phyloP scores from a whole-genome alignment of 192 early-diverging fungal species.

The Backusella circina region DNA sequence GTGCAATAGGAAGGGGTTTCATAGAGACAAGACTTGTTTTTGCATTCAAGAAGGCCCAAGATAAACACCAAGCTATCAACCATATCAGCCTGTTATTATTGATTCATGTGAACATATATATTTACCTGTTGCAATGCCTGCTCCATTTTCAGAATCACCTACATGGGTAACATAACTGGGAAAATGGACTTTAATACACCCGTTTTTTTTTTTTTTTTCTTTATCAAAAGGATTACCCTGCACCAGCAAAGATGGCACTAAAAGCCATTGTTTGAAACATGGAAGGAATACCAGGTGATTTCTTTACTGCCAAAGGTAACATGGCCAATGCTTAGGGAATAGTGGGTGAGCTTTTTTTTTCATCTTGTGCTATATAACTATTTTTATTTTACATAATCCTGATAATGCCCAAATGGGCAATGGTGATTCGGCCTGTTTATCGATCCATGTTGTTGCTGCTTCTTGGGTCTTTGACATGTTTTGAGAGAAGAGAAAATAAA shows the following conservation, averaged over 20 bases:
- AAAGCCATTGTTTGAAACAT: constrained; percentile 32
- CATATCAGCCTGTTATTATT: too few species aligned
- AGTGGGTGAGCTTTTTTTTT: not conserved
- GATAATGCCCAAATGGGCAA: constrained; percentile 27
- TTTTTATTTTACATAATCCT: constrained; percentile 15
- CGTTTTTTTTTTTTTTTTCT: not conserved
- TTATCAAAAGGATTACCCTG: constrained; percentile 28
- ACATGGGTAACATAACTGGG: constrained; percentile 25
- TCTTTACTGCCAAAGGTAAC: constrained; percentile 24
- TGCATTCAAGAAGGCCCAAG: constrained; percentile 35
- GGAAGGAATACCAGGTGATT: constrained; percentile 32
- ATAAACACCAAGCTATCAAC: constrained; percentile 42
- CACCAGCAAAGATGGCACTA: constrained; percentile 29
- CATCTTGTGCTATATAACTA: too few species aligned
- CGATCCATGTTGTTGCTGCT: constrained; percentile 2
- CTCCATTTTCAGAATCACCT: constrained; percentile 37
- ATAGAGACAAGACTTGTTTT: constrained; percentile 11
- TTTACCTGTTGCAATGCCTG: constrained; percentile 41
- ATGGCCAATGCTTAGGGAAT: constrained; percentile 14
- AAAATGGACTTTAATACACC: not conserved
- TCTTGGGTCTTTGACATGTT: constrained; percentile 10
- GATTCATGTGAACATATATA: too few species aligned
- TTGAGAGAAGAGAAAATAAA: not conserved
- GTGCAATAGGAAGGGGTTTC: constrained; percentile 23
- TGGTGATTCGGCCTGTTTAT: constrained; percentile 22